Base-by-base conservation (phyloP, 2,329 filamentous ascomycete genomes). In the Aciculosporium take region DNA sequence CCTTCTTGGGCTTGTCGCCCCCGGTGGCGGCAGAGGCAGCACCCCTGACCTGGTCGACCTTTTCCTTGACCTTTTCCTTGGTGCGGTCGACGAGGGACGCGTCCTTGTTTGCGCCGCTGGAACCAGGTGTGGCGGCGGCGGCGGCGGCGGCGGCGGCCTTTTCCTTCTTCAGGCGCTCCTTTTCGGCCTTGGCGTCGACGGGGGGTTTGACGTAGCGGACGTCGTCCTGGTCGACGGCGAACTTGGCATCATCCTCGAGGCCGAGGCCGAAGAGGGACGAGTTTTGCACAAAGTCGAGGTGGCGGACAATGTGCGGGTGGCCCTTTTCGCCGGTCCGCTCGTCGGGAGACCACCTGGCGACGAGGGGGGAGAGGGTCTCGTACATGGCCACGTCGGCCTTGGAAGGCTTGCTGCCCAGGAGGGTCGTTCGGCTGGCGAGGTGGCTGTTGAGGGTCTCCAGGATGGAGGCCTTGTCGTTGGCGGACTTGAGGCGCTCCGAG, bases 91-190 rank as follows among this genome's bases (percentile, higher is more conserved):
- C 69, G 25, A 80, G 58, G 2, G 65, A 64, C 43, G 67, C 60
- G 40, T 65, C 65, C 31, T 58, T 41, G 36, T 41, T 44, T 17
- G 25, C 40, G 38, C 28, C 45, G 10, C 69, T 72, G 8, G 67
- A 69, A 25, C 71, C 74, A 1, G 28, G 13, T 23, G 29, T 12
- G 10, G 71, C 71, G 2, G 73, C 73, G 13, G 76, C 77, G 25
- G 81, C 84, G n/a, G 71, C 74, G 1, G 72, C 72, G 2, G 73
- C 73, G 12, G 76, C 78, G 24, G 81, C 84, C 72, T 94, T 94
- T 67, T 94, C 87, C 71, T 93, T 94, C 81, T 94, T 95, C 64
- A 89, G 76, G 37, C 82, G 79, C 72, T 95, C 88, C 71, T 95
- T 95, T 72, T 95, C 89, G 43, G 87, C 87, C 72, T 93, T 94